Base-by-base conservation (phyloP, 441 rosid genomes). In the Euphorbia corollata region DNA sequence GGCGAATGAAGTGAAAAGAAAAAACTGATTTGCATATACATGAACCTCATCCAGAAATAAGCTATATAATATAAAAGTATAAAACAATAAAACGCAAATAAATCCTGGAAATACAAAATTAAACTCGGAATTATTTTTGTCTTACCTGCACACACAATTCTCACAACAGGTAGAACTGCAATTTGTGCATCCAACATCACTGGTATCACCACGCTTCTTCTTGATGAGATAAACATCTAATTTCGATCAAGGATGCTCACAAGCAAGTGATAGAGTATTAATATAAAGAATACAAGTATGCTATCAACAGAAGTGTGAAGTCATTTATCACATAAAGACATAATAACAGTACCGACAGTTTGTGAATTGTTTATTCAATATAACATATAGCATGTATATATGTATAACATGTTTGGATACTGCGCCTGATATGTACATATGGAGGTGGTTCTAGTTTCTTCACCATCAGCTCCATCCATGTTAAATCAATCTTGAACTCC, bases 71-170 rank as follows among this genome's bases (percentile, higher is more conserved):
- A 23, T 48, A 1, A 48, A 11, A 16, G 19, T 4, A 11, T 23
- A 45, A 32, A 59, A 59, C 8, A n/a, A 19, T 7, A 6, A 41
- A 54, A 39, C 2, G 34, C 11, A 43, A 64, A 20, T 34, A 1
- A 22, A 13, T 56, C 38, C 36, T 51, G 59, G 53, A 9, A 2
- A 34, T 64, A 36, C 8, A 1, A 8, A 72, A 50, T 45, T 27
- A 63, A 43, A 69, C 43, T 70, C 53, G 62, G 68, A 73, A 53
- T 19, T 45, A 45, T 50, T 18, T 12, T 65, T 34, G 53, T 6
- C 27, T 47, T 71, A 91, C 99, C 97, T 91, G 97, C 97, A 91
- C 34, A 94, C 90, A 73, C 99, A 94, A 79, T 86, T 59, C 61
- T 88, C 90, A 66, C 82, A 79, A 75, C 99, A 94, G 43, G 69